Percentiles rank a stretch among this genome's conserved stretches.
Evolutionary conservation across 1,284 basidiomycete genomes (phyloP).

Genomic region (Kwoniella shivajii): DNA sequence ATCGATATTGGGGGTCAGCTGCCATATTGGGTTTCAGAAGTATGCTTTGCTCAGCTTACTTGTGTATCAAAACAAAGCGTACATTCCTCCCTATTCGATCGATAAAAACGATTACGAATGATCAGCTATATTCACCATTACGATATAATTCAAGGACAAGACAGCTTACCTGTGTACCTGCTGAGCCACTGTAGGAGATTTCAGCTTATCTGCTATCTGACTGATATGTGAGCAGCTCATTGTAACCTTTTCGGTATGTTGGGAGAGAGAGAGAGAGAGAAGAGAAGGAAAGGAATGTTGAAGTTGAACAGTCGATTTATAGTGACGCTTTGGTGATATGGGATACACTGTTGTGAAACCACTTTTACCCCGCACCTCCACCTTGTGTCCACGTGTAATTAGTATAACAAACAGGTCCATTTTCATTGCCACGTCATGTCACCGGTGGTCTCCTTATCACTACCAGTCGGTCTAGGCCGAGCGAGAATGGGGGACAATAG

Average conservation of each 20-base stretch:
- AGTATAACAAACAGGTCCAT: too few relatives aligned
- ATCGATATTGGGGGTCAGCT: conserved; percentile 17
- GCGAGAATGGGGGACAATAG: too few relatives aligned
- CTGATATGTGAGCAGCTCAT: conserved; percentile 46
- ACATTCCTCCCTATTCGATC: conserved; percentile 50
- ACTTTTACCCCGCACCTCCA: too few relatives aligned
- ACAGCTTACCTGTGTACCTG: conserved; percentile 52
- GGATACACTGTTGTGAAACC: too few relatives aligned
- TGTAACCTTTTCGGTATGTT: neutral
- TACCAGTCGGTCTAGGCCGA: too few relatives aligned
- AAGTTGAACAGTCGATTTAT: neutral
- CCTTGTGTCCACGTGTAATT: too few relatives aligned
- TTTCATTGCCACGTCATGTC: too few relatives aligned
- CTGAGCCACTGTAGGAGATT: conserved; percentile 41
- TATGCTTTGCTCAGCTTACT: conserved; percentile 55
- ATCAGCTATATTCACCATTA: neutral
- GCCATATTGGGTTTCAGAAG: neutral
- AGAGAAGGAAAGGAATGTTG: neutral
- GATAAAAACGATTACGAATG: too few relatives aligned
- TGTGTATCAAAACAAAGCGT: conserved; percentile 96
- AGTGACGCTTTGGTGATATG: neutral
- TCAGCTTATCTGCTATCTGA: conserved; percentile 25
- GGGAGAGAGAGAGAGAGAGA: neutral
- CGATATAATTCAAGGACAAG: neutral
- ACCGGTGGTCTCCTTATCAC: too few relatives aligned